Conservation (phyloP, 106 monocot genomes). For the Dendrobium nobile region DNA sequence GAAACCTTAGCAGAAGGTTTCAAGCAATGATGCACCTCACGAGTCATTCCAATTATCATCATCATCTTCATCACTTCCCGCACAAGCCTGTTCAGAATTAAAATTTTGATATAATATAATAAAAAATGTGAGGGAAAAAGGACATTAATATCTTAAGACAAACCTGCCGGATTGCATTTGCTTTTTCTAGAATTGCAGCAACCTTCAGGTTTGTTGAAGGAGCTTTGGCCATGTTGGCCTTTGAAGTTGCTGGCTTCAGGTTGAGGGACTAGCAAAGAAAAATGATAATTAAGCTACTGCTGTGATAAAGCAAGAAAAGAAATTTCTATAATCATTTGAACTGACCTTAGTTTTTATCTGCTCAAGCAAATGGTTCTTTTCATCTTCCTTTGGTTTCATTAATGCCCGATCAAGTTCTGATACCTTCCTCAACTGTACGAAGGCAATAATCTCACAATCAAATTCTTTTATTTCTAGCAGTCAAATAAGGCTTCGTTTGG, state of each 20-base stretch:
- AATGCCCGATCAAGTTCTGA: slow-evolving; percentile 51
- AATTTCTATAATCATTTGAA: slow-evolving; percentile 8
- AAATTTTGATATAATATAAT: background rate
- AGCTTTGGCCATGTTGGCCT: slow-evolving; percentile 36
- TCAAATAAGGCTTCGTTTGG: background rate
- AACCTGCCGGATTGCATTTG: slow-evolving; percentile 93
- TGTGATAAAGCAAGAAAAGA: background rate
- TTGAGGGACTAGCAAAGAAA: slow-evolving; percentile 64
- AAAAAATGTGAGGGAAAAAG: background rate
- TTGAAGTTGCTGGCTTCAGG: slow-evolving; percentile 60
- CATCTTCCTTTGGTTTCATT: slow-evolving; percentile 39
- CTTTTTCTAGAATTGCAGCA: slow-evolving; percentile 92
- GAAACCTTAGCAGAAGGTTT: background rate
- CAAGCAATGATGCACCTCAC: slow-evolving; percentile 8
- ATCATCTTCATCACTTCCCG: slow-evolving; percentile 81
- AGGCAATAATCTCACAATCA: background rate
- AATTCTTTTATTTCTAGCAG: background rate
- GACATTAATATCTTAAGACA: background rate
- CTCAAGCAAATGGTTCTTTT: slow-evolving; percentile 67
- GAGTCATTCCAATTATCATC: slow-evolving; percentile 63
- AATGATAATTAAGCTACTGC: background rate
- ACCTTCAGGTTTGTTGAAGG: slow-evolving; percentile 79
- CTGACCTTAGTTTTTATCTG: slow-evolving; percentile 87
- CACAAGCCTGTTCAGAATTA: slow-evolving; percentile 55
- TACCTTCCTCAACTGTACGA: slow-evolving; percentile 83